These are phyloP conservation scores for Dactylellina drechsleri DNA, from an alignment of 2,329 filamentous ascomycete genomes.

Conservation along the genomic window DNA sequence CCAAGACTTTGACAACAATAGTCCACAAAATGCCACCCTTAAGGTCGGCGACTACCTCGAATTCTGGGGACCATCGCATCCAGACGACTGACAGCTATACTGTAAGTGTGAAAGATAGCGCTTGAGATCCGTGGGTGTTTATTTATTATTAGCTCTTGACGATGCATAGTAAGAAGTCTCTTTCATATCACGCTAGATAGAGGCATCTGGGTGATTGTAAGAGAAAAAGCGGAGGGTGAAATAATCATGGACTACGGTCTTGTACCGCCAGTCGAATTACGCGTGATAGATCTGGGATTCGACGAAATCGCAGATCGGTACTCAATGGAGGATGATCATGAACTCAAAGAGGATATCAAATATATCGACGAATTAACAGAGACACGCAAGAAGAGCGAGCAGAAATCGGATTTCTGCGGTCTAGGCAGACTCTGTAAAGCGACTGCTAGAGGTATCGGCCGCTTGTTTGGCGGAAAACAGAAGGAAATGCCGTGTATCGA, in stretches of 20 bases:
- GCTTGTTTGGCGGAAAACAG: conserved; percentile 1
- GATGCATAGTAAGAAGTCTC: conserved; percentile 5
- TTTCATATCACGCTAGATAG: not conserved
- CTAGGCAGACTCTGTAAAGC: conserved; percentile 17
- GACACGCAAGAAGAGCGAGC: not conserved
- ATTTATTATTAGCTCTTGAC: too few species aligned
- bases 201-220: conserved; percentile 2
- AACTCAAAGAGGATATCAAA: conserved; percentile 6
- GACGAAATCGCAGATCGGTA: conserved; percentile 7
- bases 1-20: conserved; percentile 16
- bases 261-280: conserved; percentile 17
- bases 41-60: conserved; percentile 30
- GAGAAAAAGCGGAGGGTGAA: not conserved
- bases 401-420: not conserved
- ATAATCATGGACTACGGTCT: not conserved
- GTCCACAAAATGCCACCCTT: conserved; percentile 14
- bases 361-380: conserved; percentile 9
- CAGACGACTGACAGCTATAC: conserved; percentile 20
- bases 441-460: conserved; percentile 6
- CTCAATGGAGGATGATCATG: not conserved
- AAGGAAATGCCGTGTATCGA: conserved; percentile 19
- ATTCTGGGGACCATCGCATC: conserved; percentile 23
- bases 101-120: too few species aligned
- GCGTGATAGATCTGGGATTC: conserved; percentile 13
- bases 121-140: too few species aligned